These are phyloP conservation scores for Wickerhamiella musiphila DNA, from an alignment of 805 yeast genomes.

Conservation along the genomic window DNA sequence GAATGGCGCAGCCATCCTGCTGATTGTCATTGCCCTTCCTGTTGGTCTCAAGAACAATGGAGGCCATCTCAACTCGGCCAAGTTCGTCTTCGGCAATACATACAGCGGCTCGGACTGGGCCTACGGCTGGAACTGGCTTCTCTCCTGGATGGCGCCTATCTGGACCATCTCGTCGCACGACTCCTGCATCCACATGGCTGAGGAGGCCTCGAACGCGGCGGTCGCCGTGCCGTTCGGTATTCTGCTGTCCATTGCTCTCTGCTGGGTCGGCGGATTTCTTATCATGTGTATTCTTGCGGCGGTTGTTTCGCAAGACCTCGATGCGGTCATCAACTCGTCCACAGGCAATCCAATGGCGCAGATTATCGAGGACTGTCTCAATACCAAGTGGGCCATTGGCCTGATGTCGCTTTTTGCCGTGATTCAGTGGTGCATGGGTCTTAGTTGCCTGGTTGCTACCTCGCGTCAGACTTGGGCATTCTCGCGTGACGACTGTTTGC, in stretches of 20 bases:
- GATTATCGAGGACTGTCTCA: slow-evolving; percentile 9
- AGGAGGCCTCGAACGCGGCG: slow-evolving; percentile 46
- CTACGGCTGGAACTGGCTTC: slow-evolving; percentile 38
- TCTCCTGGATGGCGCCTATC: slow-evolving; percentile 42
- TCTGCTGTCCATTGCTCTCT: slow-evolving; percentile 34
- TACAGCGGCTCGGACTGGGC: slow-evolving; percentile 46
- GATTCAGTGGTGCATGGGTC: slow-evolving; percentile 10
- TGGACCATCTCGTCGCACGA: slow-evolving; percentile 35
- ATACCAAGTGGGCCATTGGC: slow-evolving; percentile 9
- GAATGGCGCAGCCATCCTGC: slow-evolving; percentile 32
- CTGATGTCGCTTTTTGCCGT: slow-evolving; percentile 8
- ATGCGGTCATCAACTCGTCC: slow-evolving; percentile 5
- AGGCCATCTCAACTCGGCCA: slow-evolving; percentile 28
- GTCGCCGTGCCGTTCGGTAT: slow-evolving; percentile 53
- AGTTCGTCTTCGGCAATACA: slow-evolving; percentile 34
- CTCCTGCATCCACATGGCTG: slow-evolving; percentile 46
- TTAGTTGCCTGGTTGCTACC: slow-evolving; percentile 39
- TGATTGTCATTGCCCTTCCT: slow-evolving; percentile 45
- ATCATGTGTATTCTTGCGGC: slow-evolving; percentile 13
- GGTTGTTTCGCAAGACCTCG: slow-evolving; percentile 8
- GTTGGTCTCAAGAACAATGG: slow-evolving; percentile 24
- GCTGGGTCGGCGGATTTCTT: slow-evolving; percentile 15
- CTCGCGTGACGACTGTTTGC: slow-evolving; percentile 52
- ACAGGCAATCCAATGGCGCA: slow-evolving; percentile 25
- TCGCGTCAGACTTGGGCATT: slow-evolving; percentile 51